Percentiles rank a stretch among this genome's conserved stretches.
Conservation (phyloP, 495 filamentous ascomycete genomes). For the Penicillium pulvis region DNA sequence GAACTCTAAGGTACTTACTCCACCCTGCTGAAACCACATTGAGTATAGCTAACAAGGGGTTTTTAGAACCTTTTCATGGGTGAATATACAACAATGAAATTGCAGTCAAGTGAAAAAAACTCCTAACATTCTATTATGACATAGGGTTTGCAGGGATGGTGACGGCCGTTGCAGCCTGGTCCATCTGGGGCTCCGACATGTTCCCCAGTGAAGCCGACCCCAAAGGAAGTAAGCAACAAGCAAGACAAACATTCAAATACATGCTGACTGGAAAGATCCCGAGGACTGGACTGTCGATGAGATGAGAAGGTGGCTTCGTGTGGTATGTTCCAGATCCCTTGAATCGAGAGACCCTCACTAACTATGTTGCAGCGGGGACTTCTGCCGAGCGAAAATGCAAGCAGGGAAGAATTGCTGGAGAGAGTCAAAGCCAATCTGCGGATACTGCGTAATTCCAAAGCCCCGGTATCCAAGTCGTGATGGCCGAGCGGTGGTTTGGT, state of each 20-base stretch:
- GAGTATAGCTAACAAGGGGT: conserved; percentile 12
- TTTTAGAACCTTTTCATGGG: conserved; percentile 59
- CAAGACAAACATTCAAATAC: background rate
- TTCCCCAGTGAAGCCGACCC: conserved; percentile 74
- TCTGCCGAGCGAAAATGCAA: conserved; percentile 63
- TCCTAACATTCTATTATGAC: conserved; percentile 15
- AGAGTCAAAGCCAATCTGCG: conserved; percentile 79
- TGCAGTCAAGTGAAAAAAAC: background rate
- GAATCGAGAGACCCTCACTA: background rate
- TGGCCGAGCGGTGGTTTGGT: conserved; percentile 1
- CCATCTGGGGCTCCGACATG: conserved; percentile 80
- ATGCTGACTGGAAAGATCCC: conserved; percentile 51
- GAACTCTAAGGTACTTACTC: conserved; percentile 66
- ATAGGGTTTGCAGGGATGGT: conserved; percentile 76
- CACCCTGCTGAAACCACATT: background rate
- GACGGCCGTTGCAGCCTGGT: conserved; percentile 78
- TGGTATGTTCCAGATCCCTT: conserved; percentile 53
- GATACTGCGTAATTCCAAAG: conserved; percentile 33
- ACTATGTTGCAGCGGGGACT: conserved; percentile 64
- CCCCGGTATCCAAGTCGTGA: conserved; percentile 13
- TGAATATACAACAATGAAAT: conserved; percentile 30
- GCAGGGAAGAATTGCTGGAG: conserved; percentile 75
- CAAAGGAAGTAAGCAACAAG: conserved; percentile 58
- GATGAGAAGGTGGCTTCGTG: conserved; percentile 71
- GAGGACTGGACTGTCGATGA: conserved; percentile 73